Evolutionary conservation across 306 rosid species (phyloP).

Genomic region (Sophora flavescens): DNA sequence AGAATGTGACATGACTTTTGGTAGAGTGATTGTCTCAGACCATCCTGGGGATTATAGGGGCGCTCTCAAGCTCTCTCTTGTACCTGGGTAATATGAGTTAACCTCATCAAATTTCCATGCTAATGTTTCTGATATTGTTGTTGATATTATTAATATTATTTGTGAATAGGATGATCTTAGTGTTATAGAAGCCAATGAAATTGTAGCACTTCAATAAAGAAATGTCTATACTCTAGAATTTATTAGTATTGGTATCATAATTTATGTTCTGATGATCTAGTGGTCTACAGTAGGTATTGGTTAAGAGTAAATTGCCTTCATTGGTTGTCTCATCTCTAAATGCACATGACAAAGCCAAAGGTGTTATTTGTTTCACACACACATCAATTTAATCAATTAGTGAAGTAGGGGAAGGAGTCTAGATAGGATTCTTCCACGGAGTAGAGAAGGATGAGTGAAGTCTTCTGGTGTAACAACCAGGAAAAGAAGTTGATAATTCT

Average conservation of each 20-base stretch:
- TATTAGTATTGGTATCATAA: not conserved
- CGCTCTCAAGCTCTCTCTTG: slow-evolving; percentile 65
- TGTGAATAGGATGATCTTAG: not conserved
- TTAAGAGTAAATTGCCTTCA: not conserved
- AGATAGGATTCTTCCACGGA: no score
- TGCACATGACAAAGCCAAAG: not conserved
- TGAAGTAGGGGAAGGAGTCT: no score
- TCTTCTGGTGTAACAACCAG: no score
- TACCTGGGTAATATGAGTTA: slow-evolving; percentile 67
- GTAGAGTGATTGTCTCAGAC: slow-evolving; percentile 59
- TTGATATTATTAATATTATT: not conserved
- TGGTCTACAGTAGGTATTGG: slow-evolving; percentile 1
- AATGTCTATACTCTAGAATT: not conserved
- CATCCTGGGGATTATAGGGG: slow-evolving; percentile 85
- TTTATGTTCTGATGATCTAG: not conserved
- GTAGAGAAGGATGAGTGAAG: no score
- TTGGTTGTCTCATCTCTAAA: not conserved
- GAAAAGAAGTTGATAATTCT: no score
- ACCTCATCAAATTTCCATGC: slow-evolving; percentile 11
- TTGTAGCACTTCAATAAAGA: not conserved
- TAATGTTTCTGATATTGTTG: not conserved
- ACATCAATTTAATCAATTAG: no score
- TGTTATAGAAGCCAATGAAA: not conserved
- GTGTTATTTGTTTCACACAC: not conserved
- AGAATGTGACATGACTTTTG: slow-evolving; percentile 81